phyloP scores from a whole-genome alignment of 1,139 yeast species.

The Pichia sp. region DNA sequence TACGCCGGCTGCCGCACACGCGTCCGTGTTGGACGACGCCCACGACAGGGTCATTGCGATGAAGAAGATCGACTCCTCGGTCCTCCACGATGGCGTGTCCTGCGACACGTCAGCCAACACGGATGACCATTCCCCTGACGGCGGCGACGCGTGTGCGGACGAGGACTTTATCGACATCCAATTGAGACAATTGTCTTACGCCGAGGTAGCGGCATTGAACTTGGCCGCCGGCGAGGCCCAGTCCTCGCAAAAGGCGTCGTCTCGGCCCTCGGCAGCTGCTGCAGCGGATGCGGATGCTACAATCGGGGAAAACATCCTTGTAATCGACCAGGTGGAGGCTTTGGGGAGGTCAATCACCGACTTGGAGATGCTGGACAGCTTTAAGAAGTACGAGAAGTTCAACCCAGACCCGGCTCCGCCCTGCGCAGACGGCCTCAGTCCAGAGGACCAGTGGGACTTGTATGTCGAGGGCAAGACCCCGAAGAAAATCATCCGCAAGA shows the following conservation, averaged over 20 bases:
- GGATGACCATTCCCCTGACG: too few relatives aligned
- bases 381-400: slow-evolving; percentile 17
- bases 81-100: neutral
- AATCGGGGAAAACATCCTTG: slow-evolving; percentile 12
- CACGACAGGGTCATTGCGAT: slow-evolving; percentile 32
- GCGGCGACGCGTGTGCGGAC: slow-evolving; percentile 9
- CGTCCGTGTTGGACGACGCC: neutral
- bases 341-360: slow-evolving; percentile 30
- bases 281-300: neutral
- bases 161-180: slow-evolving; percentile 44
- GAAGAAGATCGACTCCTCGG: slow-evolving; percentile 20
- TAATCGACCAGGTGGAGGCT: slow-evolving; percentile 29
- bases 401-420: slow-evolving; percentile 2
- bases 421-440: neutral
- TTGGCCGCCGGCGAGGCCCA: neutral
- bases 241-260: neutral
- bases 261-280: neutral
- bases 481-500: slow-evolving; percentile 10
- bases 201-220: slow-evolving; percentile 44
- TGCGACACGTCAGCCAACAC: too few relatives aligned
- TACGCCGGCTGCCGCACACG: neutral
- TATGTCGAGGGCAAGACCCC: slow-evolving; percentile 6
- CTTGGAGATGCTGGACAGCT: slow-evolving; percentile 26
- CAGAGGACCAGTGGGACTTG: slow-evolving; percentile 14
- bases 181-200: slow-evolving; percentile 44